These are phyloP conservation scores for Diaporthe nobilis DNA, from an alignment of 2,329 filamentous ascomycete species.

Conservation along the genomic window DNA sequence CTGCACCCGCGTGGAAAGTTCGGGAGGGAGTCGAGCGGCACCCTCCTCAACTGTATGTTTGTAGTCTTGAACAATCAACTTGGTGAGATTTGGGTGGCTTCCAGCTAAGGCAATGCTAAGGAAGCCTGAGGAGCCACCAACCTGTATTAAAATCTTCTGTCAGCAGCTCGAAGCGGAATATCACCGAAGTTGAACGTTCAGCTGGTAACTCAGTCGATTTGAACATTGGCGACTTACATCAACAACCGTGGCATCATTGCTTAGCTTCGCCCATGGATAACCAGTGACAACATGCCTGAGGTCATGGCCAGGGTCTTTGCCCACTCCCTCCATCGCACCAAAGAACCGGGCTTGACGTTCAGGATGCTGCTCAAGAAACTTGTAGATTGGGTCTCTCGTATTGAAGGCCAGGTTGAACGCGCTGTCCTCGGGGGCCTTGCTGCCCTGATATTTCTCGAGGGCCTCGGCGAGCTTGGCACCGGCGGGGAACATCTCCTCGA, in stretches of 20 bases:
- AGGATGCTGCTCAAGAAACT: constrained; percentile 16
- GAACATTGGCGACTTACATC: background rate
- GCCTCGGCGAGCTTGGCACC: constrained; percentile 21
- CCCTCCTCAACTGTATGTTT: constrained; percentile 7
- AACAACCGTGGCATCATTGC: constrained; percentile 1
- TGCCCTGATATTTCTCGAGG: constrained; percentile 21
- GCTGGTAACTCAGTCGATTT: rapidly evolving
- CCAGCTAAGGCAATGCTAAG: constrained; percentile 13
- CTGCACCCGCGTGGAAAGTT: background rate
- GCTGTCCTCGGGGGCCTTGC: constrained; percentile 18
- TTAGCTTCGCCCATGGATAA: background rate
- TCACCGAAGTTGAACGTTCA: too few relatives aligned
- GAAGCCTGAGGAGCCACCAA: constrained; percentile 11
- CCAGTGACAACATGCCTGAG: constrained; percentile 9
- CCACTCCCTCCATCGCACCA: constrained; percentile 13
- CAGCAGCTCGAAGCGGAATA: background rate
- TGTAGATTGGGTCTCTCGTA: constrained; percentile 9
- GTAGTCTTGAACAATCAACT: background rate
- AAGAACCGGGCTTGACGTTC: background rate
- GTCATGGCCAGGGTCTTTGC: constrained; percentile 19
- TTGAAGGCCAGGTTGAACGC: constrained; percentile 6
- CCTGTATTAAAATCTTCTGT: background rate
- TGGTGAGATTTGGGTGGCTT: constrained; percentile 2
- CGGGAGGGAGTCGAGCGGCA: background rate
- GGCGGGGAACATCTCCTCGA: constrained; percentile 9